Conservation (phyloP, 2,329 filamentous ascomycete genomes). For the Juglanconis oblonga region DNA sequence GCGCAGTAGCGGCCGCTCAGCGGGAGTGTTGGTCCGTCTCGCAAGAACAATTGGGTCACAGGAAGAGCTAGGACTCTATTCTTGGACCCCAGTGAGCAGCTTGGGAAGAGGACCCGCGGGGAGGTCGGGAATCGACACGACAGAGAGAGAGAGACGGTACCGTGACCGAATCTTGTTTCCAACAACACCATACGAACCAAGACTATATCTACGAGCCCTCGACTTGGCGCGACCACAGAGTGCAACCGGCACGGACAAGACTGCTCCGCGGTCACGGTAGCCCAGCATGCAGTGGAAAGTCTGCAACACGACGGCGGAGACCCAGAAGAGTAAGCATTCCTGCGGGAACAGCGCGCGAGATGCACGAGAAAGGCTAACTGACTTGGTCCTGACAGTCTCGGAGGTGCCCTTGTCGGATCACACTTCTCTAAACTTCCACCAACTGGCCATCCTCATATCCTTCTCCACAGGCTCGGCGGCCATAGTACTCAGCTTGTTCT, state of each 20-base stretch:
- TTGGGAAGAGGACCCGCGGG: neutral
- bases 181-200: neutral
- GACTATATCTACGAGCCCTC: neutral
- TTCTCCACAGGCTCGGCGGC: conserved; percentile 48
- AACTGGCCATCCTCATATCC: conserved; percentile 50
- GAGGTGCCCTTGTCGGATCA: conserved; percentile 45
- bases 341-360: neutral
- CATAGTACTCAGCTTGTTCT: conserved; percentile 50
- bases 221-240: neutral
- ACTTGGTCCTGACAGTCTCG: conserved; percentile 34
- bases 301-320: conserved; percentile 18
- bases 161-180: neutral
- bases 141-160: neutral
- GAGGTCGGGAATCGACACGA: neutral
- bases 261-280: conserved; percentile 6
- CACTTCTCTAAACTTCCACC: conserved; percentile 48
- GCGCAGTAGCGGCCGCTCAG: neutral
- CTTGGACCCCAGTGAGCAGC: neutral
- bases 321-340: conserved; percentile 22
- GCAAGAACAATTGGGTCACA: neutral
- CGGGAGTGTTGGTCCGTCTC: neutral
- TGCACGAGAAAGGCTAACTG: conserved; percentile 26
- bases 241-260: neutral
- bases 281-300: conserved; percentile 13
- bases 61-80: neutral